Evolutionary conservation across 1,284 basidiomycete species (phyloP).

Genomic region (Trametes pubescens): DNA sequence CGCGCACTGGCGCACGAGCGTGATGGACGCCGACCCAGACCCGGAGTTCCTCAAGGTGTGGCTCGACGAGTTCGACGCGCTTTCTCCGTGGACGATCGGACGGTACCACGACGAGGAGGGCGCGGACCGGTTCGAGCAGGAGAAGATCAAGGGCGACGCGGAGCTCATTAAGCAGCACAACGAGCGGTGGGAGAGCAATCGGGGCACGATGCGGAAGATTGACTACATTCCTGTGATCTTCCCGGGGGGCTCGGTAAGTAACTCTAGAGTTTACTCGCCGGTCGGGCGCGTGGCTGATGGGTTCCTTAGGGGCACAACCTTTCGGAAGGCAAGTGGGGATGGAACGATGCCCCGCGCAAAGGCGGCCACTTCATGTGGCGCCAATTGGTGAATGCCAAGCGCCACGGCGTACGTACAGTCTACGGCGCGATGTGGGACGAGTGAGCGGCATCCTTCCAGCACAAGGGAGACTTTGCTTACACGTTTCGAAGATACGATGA

Average conservation of each 20-base stretch:
- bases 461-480: background rate
- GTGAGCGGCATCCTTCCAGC: slow-evolving; percentile 50
- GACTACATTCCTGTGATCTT: slow-evolving; percentile 80
- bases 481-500: slow-evolving; percentile 69
- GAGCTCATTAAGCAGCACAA: slow-evolving; percentile 62
- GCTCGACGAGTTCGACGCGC: slow-evolving; percentile 76
- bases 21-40: slow-evolving; percentile 70
- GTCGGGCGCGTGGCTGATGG: background rate
- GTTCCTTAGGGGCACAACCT: slow-evolving; percentile 59
- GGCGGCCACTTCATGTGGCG: slow-evolving; percentile 80
- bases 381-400: slow-evolving; percentile 71
- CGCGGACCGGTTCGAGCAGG: slow-evolving; percentile 65
- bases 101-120: slow-evolving; percentile 63
- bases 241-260: slow-evolving; percentile 78
- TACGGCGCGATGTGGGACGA: slow-evolving; percentile 89
- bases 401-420: slow-evolving; percentile 67
- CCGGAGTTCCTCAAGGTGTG: slow-evolving; percentile 69
- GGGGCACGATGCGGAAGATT: slow-evolving; percentile 56
- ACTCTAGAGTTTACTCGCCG: background rate
- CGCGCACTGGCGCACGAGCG: slow-evolving; percentile 73
- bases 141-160: slow-evolving; percentile 66
- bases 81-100: slow-evolving; percentile 81
- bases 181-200: slow-evolving; percentile 43
- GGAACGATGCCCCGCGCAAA: slow-evolving; percentile 70
- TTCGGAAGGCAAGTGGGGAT: slow-evolving; percentile 69